These are phyloP conservation scores for Cladosporium austrohemisphaericum DNA, from an alignment of 2,329 filamentous ascomycete species.

Conservation along the genomic window DNA sequence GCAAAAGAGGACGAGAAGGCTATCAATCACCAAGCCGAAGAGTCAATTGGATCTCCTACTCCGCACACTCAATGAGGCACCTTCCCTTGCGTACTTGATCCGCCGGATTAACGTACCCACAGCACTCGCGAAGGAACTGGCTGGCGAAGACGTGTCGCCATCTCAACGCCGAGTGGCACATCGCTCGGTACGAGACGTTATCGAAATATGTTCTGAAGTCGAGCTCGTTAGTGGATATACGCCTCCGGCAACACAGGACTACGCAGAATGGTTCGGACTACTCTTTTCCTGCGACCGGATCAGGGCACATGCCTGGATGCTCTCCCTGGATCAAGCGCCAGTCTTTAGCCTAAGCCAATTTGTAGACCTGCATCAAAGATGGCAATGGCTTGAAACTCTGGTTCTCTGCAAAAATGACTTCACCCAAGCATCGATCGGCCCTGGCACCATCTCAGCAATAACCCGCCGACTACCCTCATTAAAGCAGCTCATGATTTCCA, in stretches of 20 bases:
- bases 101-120: conserved; percentile 52
- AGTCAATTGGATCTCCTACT: conserved; percentile 52
- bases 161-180: conserved; percentile 46
- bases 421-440: conserved; percentile 41
- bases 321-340: conserved; percentile 32
- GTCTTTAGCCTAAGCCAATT: conserved; percentile 52
- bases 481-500: conserved; percentile 52
- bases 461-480: conserved; percentile 52
- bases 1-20: conserved; percentile 38
- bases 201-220: conserved; percentile 57
- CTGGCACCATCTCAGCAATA: conserved; percentile 53
- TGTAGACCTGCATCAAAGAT: conserved; percentile 49
- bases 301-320: conserved; percentile 55
- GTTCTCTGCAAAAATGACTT: conserved; percentile 46
- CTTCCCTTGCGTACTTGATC: conserved; percentile 50
- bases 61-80: conserved; percentile 51
- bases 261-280: conserved; percentile 36
- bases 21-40: conserved; percentile 35
- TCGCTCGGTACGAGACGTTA: conserved; percentile 52
- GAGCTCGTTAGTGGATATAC: conserved; percentile 53
- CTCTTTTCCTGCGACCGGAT: conserved; percentile 45
- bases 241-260: conserved; percentile 33
- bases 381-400: conserved; percentile 51
- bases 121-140: conserved; percentile 39
- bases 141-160: conserved; percentile 29